Conservation (phyloP, 305 asterid species). For the Ajuga reptans region DNA sequence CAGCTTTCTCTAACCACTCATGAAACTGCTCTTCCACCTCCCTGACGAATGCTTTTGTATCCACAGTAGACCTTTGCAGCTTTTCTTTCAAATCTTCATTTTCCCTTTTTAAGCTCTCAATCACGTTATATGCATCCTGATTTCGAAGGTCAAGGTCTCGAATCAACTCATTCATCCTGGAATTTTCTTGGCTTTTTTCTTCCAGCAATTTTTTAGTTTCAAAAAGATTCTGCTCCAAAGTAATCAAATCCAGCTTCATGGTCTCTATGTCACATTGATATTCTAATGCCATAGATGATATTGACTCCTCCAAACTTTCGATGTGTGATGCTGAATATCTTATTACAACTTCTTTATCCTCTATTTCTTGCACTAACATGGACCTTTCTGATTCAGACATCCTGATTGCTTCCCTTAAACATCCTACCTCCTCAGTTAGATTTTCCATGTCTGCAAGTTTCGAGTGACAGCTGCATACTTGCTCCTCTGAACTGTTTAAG, state of each 20-base stretch:
- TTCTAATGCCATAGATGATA: conserved; percentile 60
- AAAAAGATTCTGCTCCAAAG: conserved; percentile 51
- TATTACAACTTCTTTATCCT: conserved; percentile 43
- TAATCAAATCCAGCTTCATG: conserved; percentile 56
- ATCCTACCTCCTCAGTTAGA: conserved; percentile 39
- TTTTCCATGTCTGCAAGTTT: conserved; percentile 41
- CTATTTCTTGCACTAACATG: conserved; percentile 42
- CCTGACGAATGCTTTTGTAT: conserved; percentile 31
- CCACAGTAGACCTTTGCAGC: conserved; percentile 36
- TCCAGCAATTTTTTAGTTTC: conserved; percentile 47
- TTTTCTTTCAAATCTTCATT: conserved; percentile 41
- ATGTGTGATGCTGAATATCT: conserved; percentile 33
- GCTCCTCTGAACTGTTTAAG: conserved; percentile 40
- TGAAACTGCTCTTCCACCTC: conserved; percentile 42
- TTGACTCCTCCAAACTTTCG: conserved; percentile 62
- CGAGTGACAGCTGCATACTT: conserved; percentile 43
- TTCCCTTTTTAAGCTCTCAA: conserved; percentile 46
- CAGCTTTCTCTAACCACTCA: conserved; percentile 23
- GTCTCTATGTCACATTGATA: conserved; percentile 90
- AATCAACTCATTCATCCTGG: conserved; percentile 41
- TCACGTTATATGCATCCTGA: conserved; percentile 37
- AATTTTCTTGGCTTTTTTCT: conserved; percentile 43
- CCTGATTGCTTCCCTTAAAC: conserved; percentile 48
- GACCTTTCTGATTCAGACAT: conserved; percentile 41
- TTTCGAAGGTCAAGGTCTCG: conserved; percentile 41